Base-by-base conservation (phyloP, 257 asterid genomes). In the Solanum sitiens region DNA sequence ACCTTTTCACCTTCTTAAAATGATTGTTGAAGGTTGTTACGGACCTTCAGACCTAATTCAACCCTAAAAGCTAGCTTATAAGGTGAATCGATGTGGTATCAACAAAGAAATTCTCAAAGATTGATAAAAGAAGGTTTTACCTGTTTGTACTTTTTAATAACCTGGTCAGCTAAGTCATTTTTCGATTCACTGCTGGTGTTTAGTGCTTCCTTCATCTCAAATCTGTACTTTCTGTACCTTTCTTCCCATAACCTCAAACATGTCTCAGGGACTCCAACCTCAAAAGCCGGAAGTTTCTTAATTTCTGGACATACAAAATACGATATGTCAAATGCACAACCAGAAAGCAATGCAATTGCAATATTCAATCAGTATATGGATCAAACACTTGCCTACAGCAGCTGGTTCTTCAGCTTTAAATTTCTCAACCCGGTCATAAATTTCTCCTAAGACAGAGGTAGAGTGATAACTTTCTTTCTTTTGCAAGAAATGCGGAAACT, bases 401-500 rank as follows among this genome's bases (percentile, higher is more conserved):
- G 53, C 82, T 14, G 30, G 67, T 63, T 39, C 76, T 74, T 88
- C 90, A 25, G 90, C 45, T 90, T 92, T 87, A 86, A 89, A 92
- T 68, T 45, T 85, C 88, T 67, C 75, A 25, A 92, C 91, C 37
- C 25, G 83, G 56, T 96, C 95, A 91, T 89, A 91, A 71, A 95
- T 94, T 87, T 88, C 87, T 79, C 99, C 99, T 87, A 96, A 86
- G 56, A 96, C 86, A 25, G 98, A 94, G 39, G 86, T 87, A 35
- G 99, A 96, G 47, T 86, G 87, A 86, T 94, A 96, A 74, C 87
- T 10, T 10, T 83, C 88, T 20, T 18, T 89, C 91, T 25, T 93
- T 85, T 76, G 92, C 96, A 96, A 91, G 93, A 93, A 90, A 92
- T 96, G 98, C n/a, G 98, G 98, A 88, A 76, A 94, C 84, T 7